Evolutionary conservation across 257 asterid genomes (phyloP).

Genomic region (Penstemon barbatus): DNA sequence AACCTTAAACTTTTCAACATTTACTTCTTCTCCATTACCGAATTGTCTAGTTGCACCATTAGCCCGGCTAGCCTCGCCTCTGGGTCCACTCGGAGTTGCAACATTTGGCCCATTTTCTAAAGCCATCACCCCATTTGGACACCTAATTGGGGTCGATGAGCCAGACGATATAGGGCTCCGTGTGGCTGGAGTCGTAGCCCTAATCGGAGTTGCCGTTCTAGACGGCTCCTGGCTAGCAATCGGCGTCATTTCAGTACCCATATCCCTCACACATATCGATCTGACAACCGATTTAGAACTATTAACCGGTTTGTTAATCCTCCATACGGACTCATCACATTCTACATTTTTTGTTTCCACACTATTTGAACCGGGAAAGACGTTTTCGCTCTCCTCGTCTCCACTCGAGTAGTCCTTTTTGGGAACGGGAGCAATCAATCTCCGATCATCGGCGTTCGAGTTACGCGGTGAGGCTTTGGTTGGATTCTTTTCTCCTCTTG

Average conservation of each 20-base stretch:
- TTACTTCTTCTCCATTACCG: conserved; percentile 40
- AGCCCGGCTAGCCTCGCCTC: conserved; percentile 34
- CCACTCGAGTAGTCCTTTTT: conserved; percentile 52
- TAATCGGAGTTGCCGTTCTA: conserved; percentile 80
- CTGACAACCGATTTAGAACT: conserved; percentile 53
- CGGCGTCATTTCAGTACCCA: conserved; percentile 99
- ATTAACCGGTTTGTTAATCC: conserved; percentile 48
- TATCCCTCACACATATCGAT: conserved; percentile 80
- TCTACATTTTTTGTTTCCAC: conserved; percentile 75
- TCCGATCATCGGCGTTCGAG: conserved; percentile 86
- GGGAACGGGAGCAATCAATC: conserved; percentile 67
- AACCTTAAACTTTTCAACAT: conserved; percentile 7
- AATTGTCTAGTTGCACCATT: conserved; percentile 39
- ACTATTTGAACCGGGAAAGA: conserved; percentile 23
- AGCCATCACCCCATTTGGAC: conserved; percentile 35
- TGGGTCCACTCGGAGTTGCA: conserved; percentile 31
- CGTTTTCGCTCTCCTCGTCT: conserved; percentile 47
- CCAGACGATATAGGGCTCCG: conserved; percentile 67
- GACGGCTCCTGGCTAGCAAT: conserved; percentile 91
- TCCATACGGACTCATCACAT: conserved; percentile 68
- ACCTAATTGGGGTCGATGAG: conserved; percentile 56
- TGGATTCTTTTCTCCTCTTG: conserved; percentile 59
- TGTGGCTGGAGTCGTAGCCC: conserved; percentile 61
- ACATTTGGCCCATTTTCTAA: conserved; percentile 33
- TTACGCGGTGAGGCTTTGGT: conserved; percentile 73